Percentiles rank a stretch among this genome's conserved stretches.
These are phyloP conservation scores for Hansenula anomala DNA, from an alignment of 1,139 yeast genomes.

Conservation along the genomic window DNA sequence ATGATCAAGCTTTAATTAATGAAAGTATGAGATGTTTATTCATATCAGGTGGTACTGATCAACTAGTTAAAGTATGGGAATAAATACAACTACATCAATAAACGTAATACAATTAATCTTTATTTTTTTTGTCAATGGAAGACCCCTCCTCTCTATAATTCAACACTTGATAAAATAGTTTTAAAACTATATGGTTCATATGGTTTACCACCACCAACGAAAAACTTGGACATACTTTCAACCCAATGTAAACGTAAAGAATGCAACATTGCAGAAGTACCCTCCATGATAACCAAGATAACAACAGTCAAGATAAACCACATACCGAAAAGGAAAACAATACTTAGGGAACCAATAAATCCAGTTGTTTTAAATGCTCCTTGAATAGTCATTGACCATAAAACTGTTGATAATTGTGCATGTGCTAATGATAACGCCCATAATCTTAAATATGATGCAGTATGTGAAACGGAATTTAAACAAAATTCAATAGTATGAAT, in stretches of 20 bases:
- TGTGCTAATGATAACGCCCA: slow-evolving; percentile 99
- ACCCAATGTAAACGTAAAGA: slow-evolving; percentile 98
- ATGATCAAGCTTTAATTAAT: slow-evolving; percentile 19
- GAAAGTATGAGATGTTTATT: slow-evolving; percentile 49
- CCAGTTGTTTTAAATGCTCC: slow-evolving; percentile 81
- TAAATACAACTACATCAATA: slow-evolving; percentile 1
- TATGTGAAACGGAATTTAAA: slow-evolving; percentile 93
- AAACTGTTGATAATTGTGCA: slow-evolving; percentile 88
- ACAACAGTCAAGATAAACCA: slow-evolving; percentile 93
- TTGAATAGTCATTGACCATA: slow-evolving; percentile 93
- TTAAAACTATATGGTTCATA: slow-evolving; percentile 77
- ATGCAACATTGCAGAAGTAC: slow-evolving; percentile 98
- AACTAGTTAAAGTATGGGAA: slow-evolving; percentile 47
- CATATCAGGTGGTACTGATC: slow-evolving; percentile 59
- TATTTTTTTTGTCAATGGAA: background rate
- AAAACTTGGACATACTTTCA: slow-evolving; percentile 97
- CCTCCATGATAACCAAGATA: slow-evolving; percentile 95
- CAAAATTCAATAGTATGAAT: slow-evolving; percentile 98
- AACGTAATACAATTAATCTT: too few species aligned
- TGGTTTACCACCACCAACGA: slow-evolving; percentile 90
- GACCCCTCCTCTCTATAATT: too few species aligned
- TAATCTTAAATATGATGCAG: slow-evolving; percentile 91
- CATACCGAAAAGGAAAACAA: slow-evolving; percentile 80
- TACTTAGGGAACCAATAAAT: slow-evolving; percentile 59
- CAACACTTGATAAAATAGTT: slow-evolving; percentile 21